A percentile compares a stretch with the other conserved stretches of the same genome.
Evolutionary conservation across 257 asterid species (phyloP).

Genomic region (Echites panduratus): DNA sequence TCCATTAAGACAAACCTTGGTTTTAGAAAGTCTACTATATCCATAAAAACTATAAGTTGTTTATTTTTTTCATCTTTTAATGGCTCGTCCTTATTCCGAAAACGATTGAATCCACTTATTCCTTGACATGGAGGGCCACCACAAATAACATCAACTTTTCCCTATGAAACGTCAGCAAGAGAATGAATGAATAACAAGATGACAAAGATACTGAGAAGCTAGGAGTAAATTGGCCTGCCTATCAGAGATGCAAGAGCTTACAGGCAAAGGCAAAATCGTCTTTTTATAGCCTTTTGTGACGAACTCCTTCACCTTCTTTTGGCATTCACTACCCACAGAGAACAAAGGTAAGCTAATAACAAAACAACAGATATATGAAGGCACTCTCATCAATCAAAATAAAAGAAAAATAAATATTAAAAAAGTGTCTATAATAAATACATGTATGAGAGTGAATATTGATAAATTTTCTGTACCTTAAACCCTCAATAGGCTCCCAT

Average conservation of each 20-base stretch:
- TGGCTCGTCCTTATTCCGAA: constrained; percentile 45
- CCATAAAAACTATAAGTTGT: constrained; percentile 64
- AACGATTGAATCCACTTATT: constrained; percentile 78
- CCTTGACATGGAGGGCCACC: constrained; percentile 99
- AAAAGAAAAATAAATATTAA: background rate
- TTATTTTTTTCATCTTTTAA: constrained; percentile 54
- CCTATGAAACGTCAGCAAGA: constrained; percentile 33
- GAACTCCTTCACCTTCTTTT: constrained; percentile 53
- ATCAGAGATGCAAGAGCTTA: constrained; percentile 25
- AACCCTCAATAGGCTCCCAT: constrained; percentile 76
- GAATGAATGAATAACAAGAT: background rate
- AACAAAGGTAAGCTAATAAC: background rate
- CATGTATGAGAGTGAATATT: background rate
- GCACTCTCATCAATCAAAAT: background rate
- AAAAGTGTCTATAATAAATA: background rate
- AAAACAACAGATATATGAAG: background rate
- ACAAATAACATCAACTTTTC: constrained; percentile 68
- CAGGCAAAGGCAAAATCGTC: constrained; percentile 72
- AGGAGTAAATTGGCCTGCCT: background rate
- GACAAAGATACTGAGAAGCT: background rate
- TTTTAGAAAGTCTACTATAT: constrained; percentile 45
- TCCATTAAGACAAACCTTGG: constrained; percentile 81
- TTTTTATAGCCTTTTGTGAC: constrained; percentile 39
- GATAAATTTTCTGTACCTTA: constrained; percentile 36
- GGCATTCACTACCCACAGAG: constrained; percentile 40